These are phyloP conservation scores for Turnera subulata DNA, from an alignment of 345 rosid genomes.

Conservation along the genomic window DNA sequence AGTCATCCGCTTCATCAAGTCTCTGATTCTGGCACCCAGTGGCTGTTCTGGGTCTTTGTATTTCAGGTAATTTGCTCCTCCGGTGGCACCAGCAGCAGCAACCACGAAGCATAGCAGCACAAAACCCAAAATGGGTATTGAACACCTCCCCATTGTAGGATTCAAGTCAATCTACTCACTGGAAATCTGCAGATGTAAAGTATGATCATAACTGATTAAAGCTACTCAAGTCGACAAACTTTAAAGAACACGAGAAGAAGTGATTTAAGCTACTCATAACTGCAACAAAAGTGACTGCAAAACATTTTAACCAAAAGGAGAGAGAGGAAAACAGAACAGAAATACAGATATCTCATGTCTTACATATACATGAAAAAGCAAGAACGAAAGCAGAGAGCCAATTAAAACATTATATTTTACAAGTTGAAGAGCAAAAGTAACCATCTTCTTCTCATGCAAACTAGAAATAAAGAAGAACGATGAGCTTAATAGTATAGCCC, in stretches of 20 bases:
- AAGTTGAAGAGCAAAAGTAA: too few relatives aligned
- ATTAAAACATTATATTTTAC: too few relatives aligned
- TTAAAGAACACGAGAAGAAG: too few relatives aligned
- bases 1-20: conserved; percentile 46
- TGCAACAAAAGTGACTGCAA: too few relatives aligned
- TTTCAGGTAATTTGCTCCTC: conserved; percentile 9
- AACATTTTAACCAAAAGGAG: not conserved
- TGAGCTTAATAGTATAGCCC: too few relatives aligned
- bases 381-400: too few relatives aligned
- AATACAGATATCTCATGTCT: too few relatives aligned
- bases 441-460: too few relatives aligned
- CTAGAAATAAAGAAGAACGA: too few relatives aligned
- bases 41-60: conserved; percentile 31
- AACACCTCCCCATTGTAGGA: conserved; percentile 16
- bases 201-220: not conserved
- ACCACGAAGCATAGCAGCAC: conserved; percentile 17
- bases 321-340: not conserved
- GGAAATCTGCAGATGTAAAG: not conserved
- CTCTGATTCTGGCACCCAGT: conserved; percentile 26
- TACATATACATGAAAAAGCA: too few relatives aligned
- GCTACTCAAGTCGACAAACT: not conserved
- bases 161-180: conserved; percentile 3
- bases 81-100: not conserved
- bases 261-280: too few relatives aligned
- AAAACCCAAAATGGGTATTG: conserved; percentile 12